A percentile compares a stretch with the other conserved stretches of the same genome.
Conservation (phyloP, 129 eudicot species). For the Mikania micrantha region DNA sequence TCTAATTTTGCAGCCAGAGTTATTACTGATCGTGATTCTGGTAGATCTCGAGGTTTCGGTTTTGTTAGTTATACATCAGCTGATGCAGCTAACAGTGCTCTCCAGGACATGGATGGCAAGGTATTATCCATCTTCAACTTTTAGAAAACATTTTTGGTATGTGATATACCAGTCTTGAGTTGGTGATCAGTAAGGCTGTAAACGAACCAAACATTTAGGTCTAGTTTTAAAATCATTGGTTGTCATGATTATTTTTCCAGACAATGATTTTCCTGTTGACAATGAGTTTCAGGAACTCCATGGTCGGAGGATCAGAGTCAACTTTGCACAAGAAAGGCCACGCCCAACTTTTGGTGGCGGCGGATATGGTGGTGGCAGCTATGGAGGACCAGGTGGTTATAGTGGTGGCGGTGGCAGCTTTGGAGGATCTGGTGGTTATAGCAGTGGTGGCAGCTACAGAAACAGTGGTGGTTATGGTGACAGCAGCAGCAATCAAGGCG, state of each 20-base stretch:
- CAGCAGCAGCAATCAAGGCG: slow-evolving; percentile 19
- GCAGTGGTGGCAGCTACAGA: slow-evolving; percentile 24
- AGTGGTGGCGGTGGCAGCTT: slow-evolving; percentile 23
- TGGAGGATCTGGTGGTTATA: slow-evolving; percentile 23
- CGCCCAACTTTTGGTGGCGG: slow-evolving; percentile 41
- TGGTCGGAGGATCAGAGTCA: slow-evolving; percentile 72
- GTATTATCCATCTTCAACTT: slow-evolving; percentile 31
- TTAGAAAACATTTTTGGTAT: background rate
- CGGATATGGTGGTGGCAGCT: slow-evolving; percentile 29
- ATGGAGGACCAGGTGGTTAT: slow-evolving; percentile 27
- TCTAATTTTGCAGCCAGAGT: slow-evolving; percentile 56
- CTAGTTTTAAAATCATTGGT: background rate
- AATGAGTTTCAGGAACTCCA: slow-evolving; percentile 62
- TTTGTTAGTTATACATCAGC: slow-evolving; percentile 67
- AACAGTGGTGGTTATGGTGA: slow-evolving; percentile 29
- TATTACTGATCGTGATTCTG: slow-evolving; percentile 58
- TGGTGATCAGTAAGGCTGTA: no score
- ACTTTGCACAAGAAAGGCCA: slow-evolving; percentile 66
- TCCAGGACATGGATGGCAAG: slow-evolving; percentile 80
- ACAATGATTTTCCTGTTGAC: background rate
- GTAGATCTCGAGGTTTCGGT: slow-evolving; percentile 89
- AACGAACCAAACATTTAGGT: no score
- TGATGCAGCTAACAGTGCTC: slow-evolving; percentile 69
- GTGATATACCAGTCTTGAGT: background rate
- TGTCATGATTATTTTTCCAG: background rate